Percentiles rank a stretch among this genome's conserved stretches.
Conservation (phyloP, 2,329 filamentous ascomycete genomes). For the Talaromyces sp. region DNA sequence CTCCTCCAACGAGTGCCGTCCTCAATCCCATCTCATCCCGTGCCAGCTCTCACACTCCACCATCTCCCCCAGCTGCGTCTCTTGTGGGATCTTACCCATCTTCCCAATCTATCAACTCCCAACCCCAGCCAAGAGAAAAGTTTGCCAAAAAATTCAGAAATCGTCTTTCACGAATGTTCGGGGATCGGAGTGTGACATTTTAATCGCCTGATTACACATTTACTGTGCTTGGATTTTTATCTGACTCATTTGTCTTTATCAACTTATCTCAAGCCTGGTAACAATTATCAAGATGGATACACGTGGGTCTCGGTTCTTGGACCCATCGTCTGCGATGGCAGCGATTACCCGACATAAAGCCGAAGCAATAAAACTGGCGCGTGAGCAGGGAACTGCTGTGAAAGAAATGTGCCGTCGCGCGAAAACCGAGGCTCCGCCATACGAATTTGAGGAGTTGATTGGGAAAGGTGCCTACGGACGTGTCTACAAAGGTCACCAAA, state of each 20-base stretch:
- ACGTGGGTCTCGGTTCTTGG: slow-evolving; percentile 39
- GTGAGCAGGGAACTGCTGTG: slow-evolving; percentile 49
- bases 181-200: neutral
- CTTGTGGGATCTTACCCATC: neutral
- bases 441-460: slow-evolving; percentile 55
- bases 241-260: neutral
- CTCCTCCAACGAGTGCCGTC: neutral
- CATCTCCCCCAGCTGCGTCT: neutral
- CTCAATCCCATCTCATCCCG: neutral
- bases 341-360: slow-evolving; percentile 52
- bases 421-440: slow-evolving; percentile 48
- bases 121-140: neutral
- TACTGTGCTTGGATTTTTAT: neutral
- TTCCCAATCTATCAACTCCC: neutral
- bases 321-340: slow-evolving; percentile 47
- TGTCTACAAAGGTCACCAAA: slow-evolving; percentile 53
- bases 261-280: neutral
- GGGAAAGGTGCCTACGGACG: slow-evolving; percentile 56
- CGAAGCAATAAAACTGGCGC: slow-evolving; percentile 51
- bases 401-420: slow-evolving; percentile 51
- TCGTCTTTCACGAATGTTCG: neutral
- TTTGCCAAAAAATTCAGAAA: neutral
- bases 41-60: neutral
- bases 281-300: slow-evolving; percentile 31
- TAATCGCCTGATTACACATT: neutral